Base-by-base conservation (phyloP, 2,329 filamentous ascomycete species). In the Colletotrichum scovillei region DNA sequence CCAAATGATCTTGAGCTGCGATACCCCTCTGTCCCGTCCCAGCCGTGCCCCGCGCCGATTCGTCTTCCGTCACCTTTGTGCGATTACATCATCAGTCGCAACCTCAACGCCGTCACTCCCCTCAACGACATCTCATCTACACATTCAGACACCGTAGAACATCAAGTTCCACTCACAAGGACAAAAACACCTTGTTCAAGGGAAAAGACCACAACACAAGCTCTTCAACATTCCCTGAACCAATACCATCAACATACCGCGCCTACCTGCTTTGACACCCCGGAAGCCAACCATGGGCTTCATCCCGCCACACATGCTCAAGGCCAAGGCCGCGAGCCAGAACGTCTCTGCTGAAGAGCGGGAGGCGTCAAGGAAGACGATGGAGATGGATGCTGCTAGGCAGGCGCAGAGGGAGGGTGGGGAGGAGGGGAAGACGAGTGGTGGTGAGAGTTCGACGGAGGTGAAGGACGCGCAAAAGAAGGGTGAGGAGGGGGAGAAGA, bases 201-300 rank as follows among this genome's bases (percentile, higher is more conserved):
- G 9, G 5, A 8, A 3, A 46, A 46, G 19, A 11, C 5, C 42
- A 2, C 7, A 46, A 7, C 19, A 4, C 7, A 4, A 9, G 5
- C 7, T 9, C 19, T n/a, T n/a, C 42, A n/a, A 19, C 7, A n/a
- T 9, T 2, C 38, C 14, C 14, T 42, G 4, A 19, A 16, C 14
- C 6, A 3, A 16, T 16, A 42, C 2, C 38, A 16, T 16, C 38
- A 42, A 19, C 1, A 16, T 42, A 42, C 38, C 38, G 38, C 38
- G 12, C 0, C 14, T 1, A 16, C 38, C 38, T 19, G 2, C 38
- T 0, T 1, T 42, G 0, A 42, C 0, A 6, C 6, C 0, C 8
- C 42, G 42, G 19, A 49, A 11, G 28, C 14, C 28, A 6, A 4
- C 16, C 55, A 32, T 58, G 55, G 26, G 26, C 26, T 30, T 32